These are phyloP conservation scores for Royoungia palumana DNA, from an alignment of 768 basidiomycete genomes.

Conservation along the genomic window DNA sequence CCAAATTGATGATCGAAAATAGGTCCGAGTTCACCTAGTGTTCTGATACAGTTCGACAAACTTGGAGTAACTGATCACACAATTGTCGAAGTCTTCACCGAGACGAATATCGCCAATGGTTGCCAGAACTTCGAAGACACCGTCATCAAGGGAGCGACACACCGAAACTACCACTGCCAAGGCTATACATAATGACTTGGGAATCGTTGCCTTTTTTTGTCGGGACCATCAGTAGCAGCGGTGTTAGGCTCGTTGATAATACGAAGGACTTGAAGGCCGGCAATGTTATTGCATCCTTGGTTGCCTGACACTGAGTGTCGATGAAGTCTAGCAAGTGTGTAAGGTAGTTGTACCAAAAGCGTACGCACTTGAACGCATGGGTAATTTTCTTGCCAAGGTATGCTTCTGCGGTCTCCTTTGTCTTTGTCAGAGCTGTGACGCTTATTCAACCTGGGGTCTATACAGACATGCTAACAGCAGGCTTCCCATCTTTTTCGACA, in stretches of 20 bases:
- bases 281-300: constrained; percentile 97
- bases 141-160: constrained; percentile 94
- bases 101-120: constrained; percentile 94
- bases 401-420: too few species aligned
- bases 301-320: constrained; percentile 98
- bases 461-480: too few species aligned
- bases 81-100: constrained; percentile 95
- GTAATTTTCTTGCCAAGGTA: too few species aligned
- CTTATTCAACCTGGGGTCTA: too few species aligned
- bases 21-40: too few species aligned
- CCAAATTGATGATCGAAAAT: too few species aligned
- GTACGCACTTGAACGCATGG: too few species aligned
- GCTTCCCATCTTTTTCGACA: too few species aligned
- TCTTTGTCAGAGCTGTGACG: too few species aligned
- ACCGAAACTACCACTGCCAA: constrained; percentile 98
- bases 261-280: constrained; percentile 91
- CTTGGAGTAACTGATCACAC: too few species aligned
- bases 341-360: too few species aligned
- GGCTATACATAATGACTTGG: constrained; percentile 96
- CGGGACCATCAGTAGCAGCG: constrained; percentile 95
- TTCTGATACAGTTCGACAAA: too few species aligned
- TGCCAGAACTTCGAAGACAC: constrained; percentile 86
- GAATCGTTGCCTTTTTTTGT: constrained; percentile 90
- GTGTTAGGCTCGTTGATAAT: constrained; percentile 98
- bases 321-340: constrained; percentile 99